phyloP scores from a whole-genome alignment of 176 grass and related monocot genomes.

The Oryza nivara region DNA sequence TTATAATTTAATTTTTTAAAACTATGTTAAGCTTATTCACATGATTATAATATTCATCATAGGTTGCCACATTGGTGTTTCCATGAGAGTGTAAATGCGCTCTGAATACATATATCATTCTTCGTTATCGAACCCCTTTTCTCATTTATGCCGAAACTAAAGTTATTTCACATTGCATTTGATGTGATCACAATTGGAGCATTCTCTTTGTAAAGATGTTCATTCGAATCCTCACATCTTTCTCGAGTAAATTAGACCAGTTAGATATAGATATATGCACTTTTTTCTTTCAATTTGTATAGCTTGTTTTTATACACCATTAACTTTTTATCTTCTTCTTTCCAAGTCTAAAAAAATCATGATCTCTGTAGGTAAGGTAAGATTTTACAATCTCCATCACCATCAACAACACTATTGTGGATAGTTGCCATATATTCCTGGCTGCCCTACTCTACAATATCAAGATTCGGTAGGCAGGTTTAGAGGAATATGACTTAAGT shows the following conservation, averaged over 20 bases:
- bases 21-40: too few relatives aligned
- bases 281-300: not conserved
- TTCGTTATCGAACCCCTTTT: not conserved
- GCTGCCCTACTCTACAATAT: not conserved
- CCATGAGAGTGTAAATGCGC: not conserved
- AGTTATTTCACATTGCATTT: not conserved
- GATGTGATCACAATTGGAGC: not conserved
- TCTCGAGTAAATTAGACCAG: not conserved
- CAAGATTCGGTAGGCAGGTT: not conserved
- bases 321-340: conserved; percentile 23
- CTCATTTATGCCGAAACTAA: not conserved
- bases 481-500: not conserved
- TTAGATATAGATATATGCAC: not conserved
- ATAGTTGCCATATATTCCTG: conserved; percentile 3
- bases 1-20: too few relatives aligned
- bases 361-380: conserved; percentile 23
- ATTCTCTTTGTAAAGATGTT: too few relatives aligned
- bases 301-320: not conserved
- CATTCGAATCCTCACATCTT: too few relatives aligned
- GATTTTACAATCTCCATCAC: conserved; percentile 6
- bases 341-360: not conserved
- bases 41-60: too few relatives aligned
- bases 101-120: not conserved
- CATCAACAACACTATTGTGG: not conserved
- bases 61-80: not conserved